Percentiles rank a stretch among this genome's conserved stretches.
These are phyloP conservation scores for Pestalotiopsis sp. DNA, from an alignment of 2,329 filamentous ascomycete species.

Conservation along the genomic window DNA sequence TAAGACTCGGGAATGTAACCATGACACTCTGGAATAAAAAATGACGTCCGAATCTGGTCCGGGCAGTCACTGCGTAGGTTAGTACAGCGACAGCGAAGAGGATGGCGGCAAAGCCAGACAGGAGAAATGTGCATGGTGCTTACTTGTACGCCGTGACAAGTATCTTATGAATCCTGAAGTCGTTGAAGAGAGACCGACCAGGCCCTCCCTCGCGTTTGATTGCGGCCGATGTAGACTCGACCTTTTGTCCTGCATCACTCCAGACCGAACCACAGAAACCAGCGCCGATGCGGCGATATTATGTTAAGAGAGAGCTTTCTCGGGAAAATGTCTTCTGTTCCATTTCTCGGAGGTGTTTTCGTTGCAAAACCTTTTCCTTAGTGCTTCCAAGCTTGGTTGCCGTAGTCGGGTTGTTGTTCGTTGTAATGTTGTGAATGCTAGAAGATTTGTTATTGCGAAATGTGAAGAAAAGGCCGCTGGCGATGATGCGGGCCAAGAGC, in stretches of 20 bases:
- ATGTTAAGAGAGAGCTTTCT: not conserved
- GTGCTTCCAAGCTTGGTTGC: not conserved
- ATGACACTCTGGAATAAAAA: not conserved
- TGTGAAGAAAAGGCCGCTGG: too few relatives aligned
- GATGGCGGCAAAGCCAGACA: too few relatives aligned
- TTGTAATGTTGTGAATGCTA: too few relatives aligned
- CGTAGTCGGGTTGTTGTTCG: not conserved
- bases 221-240: not conserved
- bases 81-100: too few relatives aligned
- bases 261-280: not conserved
- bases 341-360: not conserved
- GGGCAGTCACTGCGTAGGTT: not conserved
- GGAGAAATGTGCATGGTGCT: too few relatives aligned
- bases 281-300: not conserved
- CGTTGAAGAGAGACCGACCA: not conserved
- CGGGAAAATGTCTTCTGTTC: not conserved
- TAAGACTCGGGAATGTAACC: not conserved
- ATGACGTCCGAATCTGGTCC: not conserved
- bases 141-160: not conserved
- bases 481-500: too few relatives aligned
- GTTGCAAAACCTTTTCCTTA: not conserved
- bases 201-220: constrained; percentile 1
- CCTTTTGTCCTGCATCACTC: not conserved
- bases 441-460: too few relatives aligned
- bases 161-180: not conserved